These are phyloP conservation scores for Ophiostoma triangulosporum DNA, from an alignment of 2,329 filamentous ascomycete genomes.

Conservation along the genomic window DNA sequence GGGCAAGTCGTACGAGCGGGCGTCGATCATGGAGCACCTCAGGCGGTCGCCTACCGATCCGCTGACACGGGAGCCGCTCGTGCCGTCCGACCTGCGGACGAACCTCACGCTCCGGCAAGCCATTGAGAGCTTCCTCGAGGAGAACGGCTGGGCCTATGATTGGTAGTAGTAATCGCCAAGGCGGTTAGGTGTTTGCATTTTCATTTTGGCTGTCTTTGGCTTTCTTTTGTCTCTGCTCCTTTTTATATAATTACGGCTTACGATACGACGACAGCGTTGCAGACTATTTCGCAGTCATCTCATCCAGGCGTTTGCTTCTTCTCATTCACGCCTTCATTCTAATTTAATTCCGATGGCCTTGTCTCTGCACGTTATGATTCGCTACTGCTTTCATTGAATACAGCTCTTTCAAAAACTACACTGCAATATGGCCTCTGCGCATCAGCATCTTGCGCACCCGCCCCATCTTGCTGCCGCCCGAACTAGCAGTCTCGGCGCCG, in stretches of 20 bases:
- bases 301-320: not conserved
- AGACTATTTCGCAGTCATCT: not conserved
- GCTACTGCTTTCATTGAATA: too few relatives aligned
- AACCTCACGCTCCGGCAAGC: constrained; percentile 69
- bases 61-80: constrained; percentile 64
- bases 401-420: not conserved
- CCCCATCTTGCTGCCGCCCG: not conserved
- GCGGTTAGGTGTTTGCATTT: too few relatives aligned
- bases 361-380: too few relatives aligned
- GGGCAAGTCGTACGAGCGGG: constrained; percentile 80
- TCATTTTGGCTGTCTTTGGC: not conserved
- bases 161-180: constrained; percentile 50
- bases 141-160: constrained; percentile 88
- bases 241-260: not conserved
- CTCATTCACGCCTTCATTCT: not conserved
- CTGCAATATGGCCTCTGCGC: not conserved
- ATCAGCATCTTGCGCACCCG: not conserved
- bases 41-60: constrained; percentile 65
- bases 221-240: not conserved
- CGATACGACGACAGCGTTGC: not conserved
- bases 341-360: too few relatives aligned
- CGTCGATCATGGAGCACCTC: constrained; percentile 75
- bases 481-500: not conserved
- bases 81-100: constrained; percentile 55
- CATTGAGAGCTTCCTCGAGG: constrained; percentile 57